A percentile compares a stretch with the other conserved stretches of the same genome.
These are phyloP conservation scores for Scleroderma bovista DNA, from an alignment of 768 basidiomycete genomes.

Conservation along the genomic window DNA sequence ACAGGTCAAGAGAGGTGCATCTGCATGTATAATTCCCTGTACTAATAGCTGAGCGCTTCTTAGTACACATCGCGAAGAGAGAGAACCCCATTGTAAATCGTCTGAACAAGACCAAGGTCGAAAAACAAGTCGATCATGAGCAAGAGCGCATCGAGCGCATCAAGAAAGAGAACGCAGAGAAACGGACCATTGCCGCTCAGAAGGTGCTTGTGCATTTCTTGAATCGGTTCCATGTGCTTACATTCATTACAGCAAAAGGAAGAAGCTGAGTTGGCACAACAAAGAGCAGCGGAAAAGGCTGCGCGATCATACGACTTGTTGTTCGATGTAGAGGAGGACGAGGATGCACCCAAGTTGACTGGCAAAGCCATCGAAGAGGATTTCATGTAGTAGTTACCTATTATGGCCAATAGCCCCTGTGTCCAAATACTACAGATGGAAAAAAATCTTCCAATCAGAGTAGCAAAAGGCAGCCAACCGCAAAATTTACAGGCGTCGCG, in stretches of 20 bases:
- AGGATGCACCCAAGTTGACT: slow-evolving; percentile 46
- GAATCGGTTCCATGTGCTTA: not conserved
- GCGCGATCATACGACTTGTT: slow-evolving; percentile 82
- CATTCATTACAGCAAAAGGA: slow-evolving; percentile 59
- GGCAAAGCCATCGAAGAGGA: slow-evolving; percentile 81
- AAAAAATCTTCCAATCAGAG: too few relatives aligned
- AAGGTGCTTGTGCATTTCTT: slow-evolving; percentile 40
- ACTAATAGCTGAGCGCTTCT: not conserved
- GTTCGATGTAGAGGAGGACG: slow-evolving; percentile 61
- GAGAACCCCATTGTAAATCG: slow-evolving; percentile 91
- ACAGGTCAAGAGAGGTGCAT: slow-evolving; percentile 74
- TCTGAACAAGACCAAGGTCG: slow-evolving; percentile 88
- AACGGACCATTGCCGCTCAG: slow-evolving; percentile 57
- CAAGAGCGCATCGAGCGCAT: slow-evolving; percentile 78
- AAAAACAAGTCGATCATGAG: slow-evolving; percentile 85
- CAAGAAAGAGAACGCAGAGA: slow-evolving; percentile 65
- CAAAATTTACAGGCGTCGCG: too few relatives aligned
- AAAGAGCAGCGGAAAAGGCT: slow-evolving; percentile 81
- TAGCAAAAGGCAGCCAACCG: too few relatives aligned
- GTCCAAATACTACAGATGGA: too few relatives aligned
- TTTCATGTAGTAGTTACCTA: slow-evolving; percentile 58
- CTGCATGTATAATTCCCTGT: not conserved
- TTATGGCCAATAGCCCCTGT: slow-evolving; percentile 5
- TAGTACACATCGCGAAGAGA: slow-evolving; percentile 74
- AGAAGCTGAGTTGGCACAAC: slow-evolving; percentile 67